phyloP scores from a whole-genome alignment of 2,329 filamentous ascomycete genomes.

The Apiospora marii region DNA sequence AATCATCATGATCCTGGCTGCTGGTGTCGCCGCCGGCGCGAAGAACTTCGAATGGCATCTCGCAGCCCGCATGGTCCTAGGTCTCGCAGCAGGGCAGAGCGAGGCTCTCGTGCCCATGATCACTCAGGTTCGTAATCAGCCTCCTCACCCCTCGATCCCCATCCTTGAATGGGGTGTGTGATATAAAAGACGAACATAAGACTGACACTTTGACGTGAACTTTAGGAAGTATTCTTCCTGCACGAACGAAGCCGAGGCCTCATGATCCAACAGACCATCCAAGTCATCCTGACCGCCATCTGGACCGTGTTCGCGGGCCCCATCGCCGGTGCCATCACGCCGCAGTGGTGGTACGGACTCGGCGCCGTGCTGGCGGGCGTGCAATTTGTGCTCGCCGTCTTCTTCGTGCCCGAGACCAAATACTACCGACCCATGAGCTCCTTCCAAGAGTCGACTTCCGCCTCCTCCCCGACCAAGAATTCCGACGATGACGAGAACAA shows the following conservation, averaged over 20 bases:
- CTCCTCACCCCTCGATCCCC: not conserved
- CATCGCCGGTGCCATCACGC: constrained; percentile 50
- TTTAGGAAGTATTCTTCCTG: constrained; percentile 51
- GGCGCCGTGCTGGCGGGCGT: constrained; percentile 45
- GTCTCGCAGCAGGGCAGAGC: constrained; percentile 50
- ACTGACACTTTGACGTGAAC: not conserved
- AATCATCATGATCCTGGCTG: constrained; percentile 38
- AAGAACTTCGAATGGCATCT: constrained; percentile 48
- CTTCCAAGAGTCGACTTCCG: constrained; percentile 42
- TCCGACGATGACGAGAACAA: constrained; percentile 33
- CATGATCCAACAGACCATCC: constrained; percentile 51
- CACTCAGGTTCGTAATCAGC: constrained; percentile 28
- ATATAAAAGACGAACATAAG: not conserved
- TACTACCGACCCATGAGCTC: constrained; percentile 47
- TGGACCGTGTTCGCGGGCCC: constrained; percentile 50
- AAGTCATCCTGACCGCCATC: constrained; percentile 47
- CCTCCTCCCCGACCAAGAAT: not conserved
- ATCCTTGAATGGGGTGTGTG: not conserved
- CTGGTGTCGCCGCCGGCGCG: constrained; percentile 39
- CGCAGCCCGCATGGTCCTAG: constrained; percentile 46
- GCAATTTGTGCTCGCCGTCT: constrained; percentile 45
- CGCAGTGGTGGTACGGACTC: constrained; percentile 52
- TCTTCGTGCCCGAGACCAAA: constrained; percentile 52
- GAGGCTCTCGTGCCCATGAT: constrained; percentile 53
- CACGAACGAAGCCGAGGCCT: constrained; percentile 50